phyloP scores from a whole-genome alignment of 2,329 filamentous ascomycete species.

The Mollisia scopiformis region DNA sequence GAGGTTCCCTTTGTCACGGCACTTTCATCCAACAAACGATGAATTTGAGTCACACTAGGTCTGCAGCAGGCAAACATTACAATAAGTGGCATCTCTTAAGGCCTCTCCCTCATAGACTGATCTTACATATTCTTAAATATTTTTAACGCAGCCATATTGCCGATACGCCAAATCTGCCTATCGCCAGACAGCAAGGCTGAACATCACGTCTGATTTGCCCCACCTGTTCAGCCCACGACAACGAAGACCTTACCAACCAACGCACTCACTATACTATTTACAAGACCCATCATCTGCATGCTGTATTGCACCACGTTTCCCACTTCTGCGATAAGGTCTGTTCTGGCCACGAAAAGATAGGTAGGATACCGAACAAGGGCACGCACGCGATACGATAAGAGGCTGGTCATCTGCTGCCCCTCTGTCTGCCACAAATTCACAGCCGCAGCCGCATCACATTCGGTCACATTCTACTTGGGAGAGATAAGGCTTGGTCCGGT shows the following conservation, averaged over 20 bases:
- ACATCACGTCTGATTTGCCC: neutral
- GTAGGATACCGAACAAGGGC: neutral
- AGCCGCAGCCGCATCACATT: neutral
- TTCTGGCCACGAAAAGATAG: neutral
- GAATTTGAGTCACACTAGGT: neutral
- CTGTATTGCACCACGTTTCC: neutral
- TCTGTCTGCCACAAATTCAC: neutral
- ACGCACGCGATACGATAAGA: neutral
- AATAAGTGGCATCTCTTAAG: neutral
- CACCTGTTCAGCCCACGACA: neutral
- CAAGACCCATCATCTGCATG: neutral
- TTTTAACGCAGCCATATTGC: neutral
- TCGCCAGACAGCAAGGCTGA: neutral
- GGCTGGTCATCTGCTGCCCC: neutral
- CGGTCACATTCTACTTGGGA: neutral
- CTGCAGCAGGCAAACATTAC: neutral
- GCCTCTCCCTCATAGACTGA: neutral
- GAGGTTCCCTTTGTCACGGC: conserved; percentile 5
- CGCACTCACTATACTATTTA: too few relatives aligned
- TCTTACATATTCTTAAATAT: neutral
- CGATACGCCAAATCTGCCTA: neutral
- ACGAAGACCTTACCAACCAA: neutral
- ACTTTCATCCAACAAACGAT: neutral
- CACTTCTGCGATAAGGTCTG: neutral
- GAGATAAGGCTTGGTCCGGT: neutral